Percentiles rank a stretch among this genome's conserved stretches.
These are phyloP conservation scores for Talaromyces sp. DNA, from an alignment of 2,329 filamentous ascomycete genomes.

Conservation along the genomic window DNA sequence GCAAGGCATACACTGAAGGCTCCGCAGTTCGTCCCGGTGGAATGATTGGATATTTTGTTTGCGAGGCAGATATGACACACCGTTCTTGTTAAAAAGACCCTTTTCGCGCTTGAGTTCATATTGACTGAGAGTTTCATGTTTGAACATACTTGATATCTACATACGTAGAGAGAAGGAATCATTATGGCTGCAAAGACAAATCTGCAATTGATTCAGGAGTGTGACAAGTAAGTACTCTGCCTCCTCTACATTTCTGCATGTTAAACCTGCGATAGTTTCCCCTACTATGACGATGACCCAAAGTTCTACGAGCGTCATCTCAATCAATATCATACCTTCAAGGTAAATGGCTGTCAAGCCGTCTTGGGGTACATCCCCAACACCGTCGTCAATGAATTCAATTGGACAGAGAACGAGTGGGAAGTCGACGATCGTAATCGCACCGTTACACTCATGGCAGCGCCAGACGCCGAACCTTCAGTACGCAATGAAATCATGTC, in stretches of 20 bases:
- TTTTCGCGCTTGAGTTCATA: neutral
- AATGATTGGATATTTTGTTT: neutral
- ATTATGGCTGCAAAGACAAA: conserved; percentile 16
- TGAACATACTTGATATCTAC: neutral
- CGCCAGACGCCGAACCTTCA: conserved; percentile 56
- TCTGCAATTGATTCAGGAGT: conserved; percentile 56
- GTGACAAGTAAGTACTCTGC: conserved; percentile 47
- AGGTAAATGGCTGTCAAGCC: conserved; percentile 63
- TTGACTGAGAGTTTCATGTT: neutral
- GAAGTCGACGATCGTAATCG: conserved; percentile 57
- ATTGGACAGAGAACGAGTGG: conserved; percentile 57
- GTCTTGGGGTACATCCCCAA: conserved; percentile 59
- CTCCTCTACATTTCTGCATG: neutral
- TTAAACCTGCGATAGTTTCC: conserved; percentile 59
- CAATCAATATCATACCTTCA: conserved; percentile 60
- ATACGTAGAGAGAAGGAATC: neutral
- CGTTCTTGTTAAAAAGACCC: neutral
- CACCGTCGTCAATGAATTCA: conserved; percentile 42
- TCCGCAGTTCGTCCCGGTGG: neutral
- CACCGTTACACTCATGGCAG: conserved; percentile 60
- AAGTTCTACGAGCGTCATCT: conserved; percentile 54
- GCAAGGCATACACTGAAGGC: neutral
- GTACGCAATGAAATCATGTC: conserved; percentile 60
- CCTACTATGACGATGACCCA: conserved; percentile 64
- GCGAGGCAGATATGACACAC: neutral